Evolutionary conservation across 2,329 filamentous ascomycete species (phyloP).

Genomic region (Penicillium sp.): DNA sequence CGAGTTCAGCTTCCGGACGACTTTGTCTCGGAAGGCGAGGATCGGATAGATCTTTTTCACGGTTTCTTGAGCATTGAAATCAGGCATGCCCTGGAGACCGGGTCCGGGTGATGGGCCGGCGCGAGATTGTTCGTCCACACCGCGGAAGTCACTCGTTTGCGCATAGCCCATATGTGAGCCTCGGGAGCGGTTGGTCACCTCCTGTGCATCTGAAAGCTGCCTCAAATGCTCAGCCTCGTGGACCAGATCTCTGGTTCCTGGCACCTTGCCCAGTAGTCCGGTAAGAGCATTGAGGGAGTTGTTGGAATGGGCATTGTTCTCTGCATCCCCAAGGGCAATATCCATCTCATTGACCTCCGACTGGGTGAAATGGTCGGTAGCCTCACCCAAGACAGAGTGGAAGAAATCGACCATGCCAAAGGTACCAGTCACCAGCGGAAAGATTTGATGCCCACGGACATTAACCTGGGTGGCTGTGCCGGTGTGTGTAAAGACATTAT

Average conservation of each 20-base stretch:
- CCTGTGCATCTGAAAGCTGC: slow-evolving; percentile 62
- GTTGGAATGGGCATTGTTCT: slow-evolving; percentile 48
- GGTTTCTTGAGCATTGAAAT: slow-evolving; percentile 77
- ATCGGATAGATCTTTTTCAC: slow-evolving; percentile 89
- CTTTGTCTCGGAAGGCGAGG: slow-evolving; percentile 87
- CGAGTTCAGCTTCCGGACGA: slow-evolving; percentile 81
- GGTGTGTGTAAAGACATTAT: slow-evolving; percentile 71
- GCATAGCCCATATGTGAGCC: slow-evolving; percentile 32
- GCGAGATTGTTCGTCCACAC: slow-evolving; percentile 23
- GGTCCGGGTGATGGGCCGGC: slow-evolving; percentile 37
- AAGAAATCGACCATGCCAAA: slow-evolving; percentile 85
- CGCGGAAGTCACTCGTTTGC: slow-evolving; percentile 15
- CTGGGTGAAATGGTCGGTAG: slow-evolving; percentile 80
- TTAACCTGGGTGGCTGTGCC: slow-evolving; percentile 68
- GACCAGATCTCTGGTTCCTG: slow-evolving; percentile 68
- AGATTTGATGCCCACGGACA: slow-evolving; percentile 66
- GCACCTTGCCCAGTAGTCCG: slow-evolving; percentile 73
- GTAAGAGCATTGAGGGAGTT: slow-evolving; percentile 63
- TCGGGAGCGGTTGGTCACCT: slow-evolving; percentile 56
- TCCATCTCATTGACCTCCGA: slow-evolving; percentile 83
- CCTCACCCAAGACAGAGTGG: slow-evolving; percentile 75
- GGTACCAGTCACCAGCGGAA: slow-evolving; percentile 68
- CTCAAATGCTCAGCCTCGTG: slow-evolving; percentile 66
- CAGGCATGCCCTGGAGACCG: slow-evolving; percentile 72
- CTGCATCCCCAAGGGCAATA: slow-evolving; percentile 69